Base-by-base conservation (phyloP, 345 rosid genomes). In the Sonneratia caseolaris region DNA sequence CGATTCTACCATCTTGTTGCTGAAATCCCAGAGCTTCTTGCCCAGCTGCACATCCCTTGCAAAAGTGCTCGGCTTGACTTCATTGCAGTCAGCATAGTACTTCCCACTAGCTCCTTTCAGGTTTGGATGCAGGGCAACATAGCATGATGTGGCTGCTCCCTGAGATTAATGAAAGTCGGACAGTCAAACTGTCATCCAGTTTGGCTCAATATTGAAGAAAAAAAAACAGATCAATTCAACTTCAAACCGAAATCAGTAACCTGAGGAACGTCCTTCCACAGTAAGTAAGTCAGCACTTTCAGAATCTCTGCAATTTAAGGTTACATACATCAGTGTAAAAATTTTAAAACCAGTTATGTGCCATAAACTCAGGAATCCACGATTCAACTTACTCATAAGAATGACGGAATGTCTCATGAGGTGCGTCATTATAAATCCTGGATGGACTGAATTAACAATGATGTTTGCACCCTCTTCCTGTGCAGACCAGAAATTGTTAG, bases 61-160 rank as follows among this genome's bases (percentile, higher is more conserved):
- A 51, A 75, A 70, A 43, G 76, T 65, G 68, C 88, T 89, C n/a
- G 97, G 88, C 24, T 71, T 70, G 49, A 78, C 38, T 76, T 87
- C 90, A 35, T 95, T 95, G 79, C 96, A 95, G 66, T 95, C 97
- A 18, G 73, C 79, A 78, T 77, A 92, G 83, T 95, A 95, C 45
- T 90, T 90, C 45, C 97, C 93, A 0, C 79, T 86, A 16, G 84
- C 92, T 7, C 90, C 93, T 74, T 81, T 82, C 75, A 92, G 32
- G 12, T 70, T 80, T n/a, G 91, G 97, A 69, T 92, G 93, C 7
- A 95, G 82, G 3, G 97, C 97, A 0, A 80, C 92, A 69, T 90
- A 90, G 84, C 99, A 95, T 27, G 93, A 85, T 19, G 99, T 92
- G 13, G 97, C 99, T 55, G 99, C 99, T 59, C 99, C 99, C 97